Percentiles rank a stretch among this genome's conserved stretches.
These are phyloP conservation scores for Fusarium floridanum DNA, from an alignment of 2,329 filamentous ascomycete species.

Conservation along the genomic window DNA sequence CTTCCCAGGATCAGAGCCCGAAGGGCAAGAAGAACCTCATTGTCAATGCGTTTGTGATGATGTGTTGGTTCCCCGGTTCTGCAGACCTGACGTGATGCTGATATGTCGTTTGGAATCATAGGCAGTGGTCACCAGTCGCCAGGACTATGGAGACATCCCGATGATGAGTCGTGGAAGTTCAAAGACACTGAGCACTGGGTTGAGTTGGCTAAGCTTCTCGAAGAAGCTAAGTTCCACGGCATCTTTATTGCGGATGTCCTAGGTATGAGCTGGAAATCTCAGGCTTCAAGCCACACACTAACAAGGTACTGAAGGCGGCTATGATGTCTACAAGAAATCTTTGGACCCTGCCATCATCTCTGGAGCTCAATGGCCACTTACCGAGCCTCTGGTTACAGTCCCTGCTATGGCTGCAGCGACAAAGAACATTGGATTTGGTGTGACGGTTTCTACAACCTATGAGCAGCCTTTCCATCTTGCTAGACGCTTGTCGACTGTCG, in stretches of 20 bases:
- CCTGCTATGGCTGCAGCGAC: slow-evolving; percentile 79
- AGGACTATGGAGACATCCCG: slow-evolving; percentile 70
- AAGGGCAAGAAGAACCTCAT: slow-evolving; percentile 55
- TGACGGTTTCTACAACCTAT: slow-evolving; percentile 78
- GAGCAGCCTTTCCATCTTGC: slow-evolving; percentile 79
- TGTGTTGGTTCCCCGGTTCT: slow-evolving; percentile 44
- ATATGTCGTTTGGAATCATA: slow-evolving; percentile 31
- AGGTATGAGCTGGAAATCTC: slow-evolving; percentile 47
- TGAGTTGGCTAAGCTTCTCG: slow-evolving; percentile 69
- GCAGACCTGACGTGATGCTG: slow-evolving; percentile 7
- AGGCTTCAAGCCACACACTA: neutral
- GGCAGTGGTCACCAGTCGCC: slow-evolving; percentile 62
- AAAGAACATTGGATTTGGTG: slow-evolving; percentile 75
- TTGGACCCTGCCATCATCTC: slow-evolving; percentile 71
- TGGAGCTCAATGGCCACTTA: slow-evolving; percentile 78
- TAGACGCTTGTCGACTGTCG: slow-evolving; percentile 73
- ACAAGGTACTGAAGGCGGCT: slow-evolving; percentile 61
- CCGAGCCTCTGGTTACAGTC: slow-evolving; percentile 74
- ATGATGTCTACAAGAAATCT: slow-evolving; percentile 76
- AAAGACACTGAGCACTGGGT: slow-evolving; percentile 72
- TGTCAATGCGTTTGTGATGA: slow-evolving; percentile 59
- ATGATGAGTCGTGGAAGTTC: slow-evolving; percentile 73
- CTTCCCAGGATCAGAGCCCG: slow-evolving; percentile 20
- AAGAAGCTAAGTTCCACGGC: slow-evolving; percentile 73
- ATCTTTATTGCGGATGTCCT: slow-evolving; percentile 78